A percentile compares a stretch with the other conserved stretches of the same genome.
Evolutionary conservation across 179 eudicot genomes (phyloP).

Genomic region (Beta corolliflora): DNA sequence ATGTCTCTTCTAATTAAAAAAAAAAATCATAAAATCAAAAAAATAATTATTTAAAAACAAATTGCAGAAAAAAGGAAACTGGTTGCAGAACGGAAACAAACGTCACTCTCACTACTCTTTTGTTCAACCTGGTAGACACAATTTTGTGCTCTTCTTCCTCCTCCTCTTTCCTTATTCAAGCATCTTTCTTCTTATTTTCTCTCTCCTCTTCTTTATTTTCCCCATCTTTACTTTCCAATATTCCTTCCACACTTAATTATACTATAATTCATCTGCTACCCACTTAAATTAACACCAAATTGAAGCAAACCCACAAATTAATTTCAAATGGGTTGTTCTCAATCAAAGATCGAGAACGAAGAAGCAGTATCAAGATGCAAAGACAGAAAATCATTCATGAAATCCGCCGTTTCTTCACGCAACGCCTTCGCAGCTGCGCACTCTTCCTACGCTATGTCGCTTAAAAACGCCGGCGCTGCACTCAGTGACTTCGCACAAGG

Average conservation of each 20-base stretch:
- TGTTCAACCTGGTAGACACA: neutral
- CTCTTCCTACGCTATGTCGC: constrained; percentile 52
- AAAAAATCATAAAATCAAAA: too few species aligned
- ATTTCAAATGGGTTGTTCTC: constrained; percentile 67
- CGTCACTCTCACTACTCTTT: constrained; percentile 12
- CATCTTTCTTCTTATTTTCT: neutral
- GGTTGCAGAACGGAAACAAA: constrained; percentile 18
- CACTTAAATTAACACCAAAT: too few species aligned
- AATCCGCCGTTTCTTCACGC: constrained; percentile 56
- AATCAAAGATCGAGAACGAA: constrained; percentile 91
- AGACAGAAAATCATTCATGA: constrained; percentile 63
- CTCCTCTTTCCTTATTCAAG: constrained; percentile 10
- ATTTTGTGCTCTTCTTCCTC: neutral
- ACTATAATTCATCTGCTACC: neutral
- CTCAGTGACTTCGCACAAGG: constrained; percentile 69
- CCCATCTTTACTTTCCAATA: too few species aligned
- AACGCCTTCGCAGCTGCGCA: constrained; percentile 89
- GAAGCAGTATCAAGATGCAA: constrained; percentile 77
- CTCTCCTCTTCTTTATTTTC: too few species aligned
- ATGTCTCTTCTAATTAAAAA: too few species aligned
- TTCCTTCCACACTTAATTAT: neutral
- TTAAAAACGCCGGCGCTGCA: constrained; percentile 88
- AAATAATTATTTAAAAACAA: neutral
- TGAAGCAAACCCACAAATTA: neutral
- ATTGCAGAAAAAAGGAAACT: neutral